phyloP scores from a whole-genome alignment of 2,329 filamentous ascomycete species.

The Endoconidiophora polonica region DNA sequence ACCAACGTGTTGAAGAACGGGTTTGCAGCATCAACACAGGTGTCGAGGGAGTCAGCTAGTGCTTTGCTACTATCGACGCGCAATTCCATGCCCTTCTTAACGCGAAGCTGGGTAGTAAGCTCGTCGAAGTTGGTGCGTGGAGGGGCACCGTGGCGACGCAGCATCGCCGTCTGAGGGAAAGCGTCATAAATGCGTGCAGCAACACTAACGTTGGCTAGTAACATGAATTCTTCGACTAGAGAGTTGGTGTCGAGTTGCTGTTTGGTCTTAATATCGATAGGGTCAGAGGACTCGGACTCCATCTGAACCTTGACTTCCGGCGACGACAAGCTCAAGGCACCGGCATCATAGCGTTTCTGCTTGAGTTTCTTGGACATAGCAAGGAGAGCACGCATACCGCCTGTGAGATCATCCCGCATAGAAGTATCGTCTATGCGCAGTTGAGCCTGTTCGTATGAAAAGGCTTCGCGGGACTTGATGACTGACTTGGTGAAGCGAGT shows the following conservation, averaged over 20 bases:
- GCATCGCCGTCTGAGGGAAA: conserved; percentile 87
- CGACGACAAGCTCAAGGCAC: conserved; percentile 88
- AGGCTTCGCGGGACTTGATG: conserved; percentile 88
- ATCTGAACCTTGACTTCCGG: conserved; percentile 93
- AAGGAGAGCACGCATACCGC: conserved; percentile 74
- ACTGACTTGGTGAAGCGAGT: conserved; percentile 94
- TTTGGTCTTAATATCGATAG: conserved; percentile 92
- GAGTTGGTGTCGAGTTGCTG: conserved; percentile 89
- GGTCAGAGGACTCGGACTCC: conserved; percentile 76
- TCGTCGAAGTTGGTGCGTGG: conserved; percentile 96
- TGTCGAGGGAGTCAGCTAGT: conserved; percentile 83
- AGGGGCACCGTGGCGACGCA: conserved; percentile 80
- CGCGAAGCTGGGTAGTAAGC: conserved; percentile 73
- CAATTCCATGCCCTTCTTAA: conserved; percentile 68
- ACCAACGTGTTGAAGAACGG: conserved; percentile 98
- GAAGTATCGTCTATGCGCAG: conserved; percentile 78
- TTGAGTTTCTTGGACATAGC: conserved; percentile 83
- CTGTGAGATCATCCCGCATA: conserved; percentile 75
- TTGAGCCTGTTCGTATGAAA: conserved; percentile 95
- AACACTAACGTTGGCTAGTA: conserved; percentile 92
- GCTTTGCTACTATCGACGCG: conserved; percentile 75
- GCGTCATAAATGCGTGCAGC: conserved; percentile 77
- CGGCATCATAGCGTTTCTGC: conserved; percentile 90
- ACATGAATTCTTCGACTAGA: conserved; percentile 97
- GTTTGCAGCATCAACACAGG: conserved; percentile 60